Percentiles rank a stretch among this genome's conserved stretches.
phyloP scores from a whole-genome alignment of 2,329 filamentous ascomycete genomes.

The Sarocladium strictum region DNA sequence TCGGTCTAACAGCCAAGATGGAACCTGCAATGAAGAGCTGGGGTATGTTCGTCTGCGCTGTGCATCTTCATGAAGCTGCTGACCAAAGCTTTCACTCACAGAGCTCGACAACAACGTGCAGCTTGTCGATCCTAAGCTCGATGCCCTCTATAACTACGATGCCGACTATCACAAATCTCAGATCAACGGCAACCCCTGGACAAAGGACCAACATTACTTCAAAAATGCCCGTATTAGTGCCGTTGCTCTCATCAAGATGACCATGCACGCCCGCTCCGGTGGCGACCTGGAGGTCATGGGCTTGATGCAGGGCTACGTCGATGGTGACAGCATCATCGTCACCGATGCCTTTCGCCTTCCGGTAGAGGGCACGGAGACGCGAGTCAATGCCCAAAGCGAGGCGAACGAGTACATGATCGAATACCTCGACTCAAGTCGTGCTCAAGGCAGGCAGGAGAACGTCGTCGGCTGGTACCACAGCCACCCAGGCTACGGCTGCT shows the following conservation, averaged over 20 bases:
- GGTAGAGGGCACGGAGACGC: slow-evolving; percentile 96
- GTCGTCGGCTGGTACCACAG: slow-evolving; percentile 97
- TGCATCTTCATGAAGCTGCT: slow-evolving; percentile 11
- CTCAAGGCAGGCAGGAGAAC: slow-evolving; percentile 78
- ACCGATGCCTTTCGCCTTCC: slow-evolving; percentile 92
- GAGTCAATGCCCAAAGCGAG: slow-evolving; percentile 92
- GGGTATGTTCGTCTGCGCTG: slow-evolving; percentile 15
- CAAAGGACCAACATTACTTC: slow-evolving; percentile 76
- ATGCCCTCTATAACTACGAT: slow-evolving; percentile 87
- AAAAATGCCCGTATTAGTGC: slow-evolving; percentile 90
- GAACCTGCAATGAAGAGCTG: slow-evolving; percentile 21
- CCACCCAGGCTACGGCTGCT: slow-evolving; percentile 96
- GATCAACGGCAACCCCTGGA: slow-evolving; percentile 66
- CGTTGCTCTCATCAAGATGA: slow-evolving; percentile 95
- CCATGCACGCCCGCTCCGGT: slow-evolving; percentile 96
- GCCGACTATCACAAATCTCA: slow-evolving; percentile 60
- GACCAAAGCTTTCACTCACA: slow-evolving; percentile 27
- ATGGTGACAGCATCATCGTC: slow-evolving; percentile 78
- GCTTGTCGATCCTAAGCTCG: slow-evolving; percentile 78
- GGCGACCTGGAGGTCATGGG: slow-evolving; percentile 95
- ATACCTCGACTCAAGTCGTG: slow-evolving; percentile 70
- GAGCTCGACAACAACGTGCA: slow-evolving; percentile 84
- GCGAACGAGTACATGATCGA: slow-evolving; percentile 96
- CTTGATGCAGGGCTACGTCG: slow-evolving; percentile 92
- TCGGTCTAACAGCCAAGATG: slow-evolving; percentile 14